Evolutionary conservation across 1,284 basidiomycete species (phyloP), one percentile per base, ranked within the genome.

Genomic region (Puccinia hordei): DNA sequence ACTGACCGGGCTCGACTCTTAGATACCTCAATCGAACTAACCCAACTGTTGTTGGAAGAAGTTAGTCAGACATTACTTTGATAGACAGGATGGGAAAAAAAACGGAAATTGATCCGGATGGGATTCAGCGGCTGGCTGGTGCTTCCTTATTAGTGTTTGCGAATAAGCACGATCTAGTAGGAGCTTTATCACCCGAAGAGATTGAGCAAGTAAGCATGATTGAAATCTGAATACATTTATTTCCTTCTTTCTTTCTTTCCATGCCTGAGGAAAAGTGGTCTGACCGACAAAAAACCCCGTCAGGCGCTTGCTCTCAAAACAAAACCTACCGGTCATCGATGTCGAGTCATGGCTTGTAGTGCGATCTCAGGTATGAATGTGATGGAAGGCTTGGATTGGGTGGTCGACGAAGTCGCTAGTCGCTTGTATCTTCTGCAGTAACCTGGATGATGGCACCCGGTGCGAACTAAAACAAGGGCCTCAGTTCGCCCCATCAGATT

Each of bases 121-220:
- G 33, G 27, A 6, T 0, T 17, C 84, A 98, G 93, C 89, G 96
- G 83, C 87, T 99, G 57, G 91, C 94, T 73, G 95, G 96, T 24
- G 96, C 96, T 61, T 96, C 95, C 22, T 89, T 99, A 72, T 89
- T 99, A 59, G 91, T 99, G 71, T 94, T 99, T 85, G 97, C 97
- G n/a, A 99, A 99, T 87, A 99, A 99, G 87, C 95, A 98, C 86
- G 97, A 99, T 86, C 90, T 99, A 49, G 89, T 89, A 55, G 94
- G 95, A 38, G 92, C 95, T 0, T 90, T 98, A 89, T 89, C 90
- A 19, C 89, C 91, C 73, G 86, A 88, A 63, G 93, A 98, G 87
- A 96, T 99, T 83, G 88, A 91, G 81, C 88, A 92, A 83, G 94
- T 93, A 85, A 85, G 91, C 87, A 19, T 22, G 8, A 51, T 27